phyloP scores from a whole-genome alignment of 805 yeast species.

The Helenozyma rhizophorensis region DNA sequence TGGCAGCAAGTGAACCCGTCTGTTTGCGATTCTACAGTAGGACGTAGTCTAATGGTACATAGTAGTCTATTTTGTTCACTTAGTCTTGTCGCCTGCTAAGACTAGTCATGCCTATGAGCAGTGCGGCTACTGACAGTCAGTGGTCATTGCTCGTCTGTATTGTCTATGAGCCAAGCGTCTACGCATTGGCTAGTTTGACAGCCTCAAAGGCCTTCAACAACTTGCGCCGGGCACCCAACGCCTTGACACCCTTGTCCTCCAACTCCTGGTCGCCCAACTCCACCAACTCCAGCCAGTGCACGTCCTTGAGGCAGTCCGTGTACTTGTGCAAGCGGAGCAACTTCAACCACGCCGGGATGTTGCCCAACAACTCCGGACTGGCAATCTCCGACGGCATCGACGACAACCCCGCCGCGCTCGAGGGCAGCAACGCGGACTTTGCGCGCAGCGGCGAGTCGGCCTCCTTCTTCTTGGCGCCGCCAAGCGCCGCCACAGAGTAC shows the following conservation, averaged over 20 bases:
- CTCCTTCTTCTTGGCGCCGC: slow-evolving; percentile 3
- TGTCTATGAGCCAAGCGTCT: slow-evolving; percentile 1
- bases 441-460: slow-evolving; percentile 7
- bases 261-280: slow-evolving; percentile 64
- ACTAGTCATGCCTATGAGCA: no score
- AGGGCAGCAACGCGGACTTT: slow-evolving; percentile 3
- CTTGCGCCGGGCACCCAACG: slow-evolving; percentile 94
- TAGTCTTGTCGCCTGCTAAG: no score
- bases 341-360: slow-evolving; percentile 91
- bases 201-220: slow-evolving; percentile 86
- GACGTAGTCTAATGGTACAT: no score
- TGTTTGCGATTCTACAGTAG: no score
- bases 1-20: no score
- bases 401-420: slow-evolving; percentile 9
- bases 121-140: no score
- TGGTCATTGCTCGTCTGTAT: no score
- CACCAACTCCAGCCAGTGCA: slow-evolving; percentile 77
- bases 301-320: slow-evolving; percentile 73
- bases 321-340: slow-evolving; percentile 88
- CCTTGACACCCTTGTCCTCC: slow-evolving; percentile 79
- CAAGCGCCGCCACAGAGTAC: slow-evolving; percentile 10
- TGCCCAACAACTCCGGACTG: slow-evolving; percentile 50
- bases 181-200: slow-evolving; percentile 41
- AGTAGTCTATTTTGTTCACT: no score
- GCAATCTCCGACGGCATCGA: slow-evolving; percentile 42